Percentiles rank a stretch among this genome's conserved stretches.
phyloP scores from a whole-genome alignment of 2,329 filamentous ascomycete species.

The Colletotrichum abscissum region DNA sequence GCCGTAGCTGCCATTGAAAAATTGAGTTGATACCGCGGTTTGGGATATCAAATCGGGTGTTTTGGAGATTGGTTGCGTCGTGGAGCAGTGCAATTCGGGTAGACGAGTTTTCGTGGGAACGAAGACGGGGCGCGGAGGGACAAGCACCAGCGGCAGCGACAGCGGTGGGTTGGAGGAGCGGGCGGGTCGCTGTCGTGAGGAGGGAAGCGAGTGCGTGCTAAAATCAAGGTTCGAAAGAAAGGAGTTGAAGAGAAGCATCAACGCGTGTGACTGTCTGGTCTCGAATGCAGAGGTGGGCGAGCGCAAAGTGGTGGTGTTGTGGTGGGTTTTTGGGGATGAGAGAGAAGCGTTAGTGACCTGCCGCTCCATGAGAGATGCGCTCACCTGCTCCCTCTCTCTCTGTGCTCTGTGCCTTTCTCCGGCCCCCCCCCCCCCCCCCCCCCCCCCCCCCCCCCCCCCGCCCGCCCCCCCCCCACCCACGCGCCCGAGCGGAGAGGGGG shows the following conservation, averaged over 20 bases:
- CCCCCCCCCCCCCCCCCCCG: background rate
- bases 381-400: constrained; percentile 35
- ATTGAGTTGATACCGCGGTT: constrained; percentile 4
- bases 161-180: constrained; percentile 30
- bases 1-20: constrained; percentile 64
- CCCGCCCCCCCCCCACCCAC: too few species aligned
- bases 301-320: constrained; percentile 33
- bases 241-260: constrained; percentile 27
- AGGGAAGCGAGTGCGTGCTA: constrained; percentile 16
- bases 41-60: constrained; percentile 14
- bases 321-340: constrained; percentile 36
- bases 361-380: constrained; percentile 37
- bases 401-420: constrained; percentile 27
- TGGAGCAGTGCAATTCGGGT: constrained; percentile 22
- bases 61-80: constrained; percentile 17
- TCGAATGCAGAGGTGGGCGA: constrained; percentile 20
- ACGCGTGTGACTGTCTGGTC: constrained; percentile 21
- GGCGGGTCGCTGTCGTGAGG: constrained; percentile 23
- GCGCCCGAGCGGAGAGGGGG: too few species aligned
- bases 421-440: background rate
- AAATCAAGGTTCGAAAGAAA: constrained; percentile 14
- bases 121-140: constrained; percentile 29
- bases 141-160: constrained; percentile 26
- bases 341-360: constrained; percentile 37
- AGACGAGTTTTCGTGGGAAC: constrained; percentile 34